Conservation (phyloP, 164 flowering plant species). For the Liquidambar formosana region DNA sequence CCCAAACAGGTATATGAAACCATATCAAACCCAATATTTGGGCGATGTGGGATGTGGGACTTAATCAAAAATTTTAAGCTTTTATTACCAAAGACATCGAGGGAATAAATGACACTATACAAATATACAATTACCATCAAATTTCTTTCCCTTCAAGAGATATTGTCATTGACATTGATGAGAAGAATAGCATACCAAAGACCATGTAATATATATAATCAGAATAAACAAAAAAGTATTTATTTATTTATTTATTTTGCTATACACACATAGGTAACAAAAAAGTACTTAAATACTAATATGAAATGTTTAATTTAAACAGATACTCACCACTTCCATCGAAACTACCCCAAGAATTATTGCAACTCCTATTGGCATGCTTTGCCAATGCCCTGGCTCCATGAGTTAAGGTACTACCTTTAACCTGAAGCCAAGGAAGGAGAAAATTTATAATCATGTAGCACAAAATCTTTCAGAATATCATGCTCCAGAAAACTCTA, state of each 20-base stretch:
- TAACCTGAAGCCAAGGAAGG: constrained; percentile 44
- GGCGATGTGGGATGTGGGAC: too few species aligned
- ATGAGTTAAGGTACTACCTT: constrained; percentile 54
- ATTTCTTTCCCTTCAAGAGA: background rate
- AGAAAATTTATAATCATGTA: constrained; percentile 3
- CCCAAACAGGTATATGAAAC: too few species aligned
- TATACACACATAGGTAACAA: too few species aligned
- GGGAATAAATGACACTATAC: background rate
- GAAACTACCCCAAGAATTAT: constrained; percentile 62
- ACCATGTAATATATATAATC: too few species aligned
- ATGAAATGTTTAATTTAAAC: constrained; percentile 1
- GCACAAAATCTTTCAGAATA: background rate
- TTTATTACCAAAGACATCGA: too few species aligned
- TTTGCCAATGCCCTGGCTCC: constrained; percentile 90
- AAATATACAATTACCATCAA: too few species aligned
- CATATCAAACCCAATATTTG: too few species aligned
- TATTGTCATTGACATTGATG: background rate
- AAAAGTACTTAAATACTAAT: too few species aligned
- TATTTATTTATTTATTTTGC: too few species aligned
- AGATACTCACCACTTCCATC: constrained; percentile 59
- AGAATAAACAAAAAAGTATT: too few species aligned
- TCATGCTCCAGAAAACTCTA: background rate
- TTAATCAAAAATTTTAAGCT: too few species aligned
- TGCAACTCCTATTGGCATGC: constrained; percentile 60
- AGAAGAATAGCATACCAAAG: background rate